Evolutionary conservation across 2,329 filamentous ascomycete genomes (phyloP), one percentile per base, ranked within the genome.

Genomic region (Ramularia endophylla): DNA sequence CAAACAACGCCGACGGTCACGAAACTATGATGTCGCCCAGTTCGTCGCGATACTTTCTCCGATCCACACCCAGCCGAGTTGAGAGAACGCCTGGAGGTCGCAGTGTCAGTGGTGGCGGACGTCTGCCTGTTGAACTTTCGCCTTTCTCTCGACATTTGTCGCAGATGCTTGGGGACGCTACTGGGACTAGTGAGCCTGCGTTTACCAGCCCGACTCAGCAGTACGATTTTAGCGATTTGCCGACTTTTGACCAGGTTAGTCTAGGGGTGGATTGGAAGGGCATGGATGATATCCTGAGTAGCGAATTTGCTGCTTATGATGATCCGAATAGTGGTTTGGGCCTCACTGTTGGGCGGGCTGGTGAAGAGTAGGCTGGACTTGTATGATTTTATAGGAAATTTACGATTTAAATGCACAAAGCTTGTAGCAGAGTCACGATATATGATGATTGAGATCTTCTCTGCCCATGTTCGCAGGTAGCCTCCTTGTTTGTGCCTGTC

Each of bases 121-220:
- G 27, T 17, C 32, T 25, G 15, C 35, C 37, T 16, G 46, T 50
- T 18, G 60, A 65, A 17, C 59, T 66, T 40, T 79, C 78, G 5
- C 80, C 80, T 0, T 75, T 83, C 54, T 79, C 78, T 2, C 71
- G 75, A 27, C 77, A 80, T 16, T 71, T 87, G 27, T 77, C 75
- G 49, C 74, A 83, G 52, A 68, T 86, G 46, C 68, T 85, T 15
- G 80, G 74, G 6, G 76, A 81, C 16, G 49, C 47, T 6, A 56
- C 50, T 22, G 50, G 46, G 17, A 51, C 46, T 2, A 43, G 42
- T 16, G 53, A 28, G n/a, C 38, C 41, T 2, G 47, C 37, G 3
- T 57, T 58, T 39, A 54, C 52, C 2, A 60, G 58, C 27, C 58
- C 58, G 4, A 54, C 51, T 28, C 50, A 50, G 12, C 41, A 45